A percentile compares a stretch with the other conserved stretches of the same genome.
These are phyloP conservation scores for Colletotrichum godetiae DNA, from an alignment of 2,329 filamentous ascomycete genomes.

Conservation along the genomic window DNA sequence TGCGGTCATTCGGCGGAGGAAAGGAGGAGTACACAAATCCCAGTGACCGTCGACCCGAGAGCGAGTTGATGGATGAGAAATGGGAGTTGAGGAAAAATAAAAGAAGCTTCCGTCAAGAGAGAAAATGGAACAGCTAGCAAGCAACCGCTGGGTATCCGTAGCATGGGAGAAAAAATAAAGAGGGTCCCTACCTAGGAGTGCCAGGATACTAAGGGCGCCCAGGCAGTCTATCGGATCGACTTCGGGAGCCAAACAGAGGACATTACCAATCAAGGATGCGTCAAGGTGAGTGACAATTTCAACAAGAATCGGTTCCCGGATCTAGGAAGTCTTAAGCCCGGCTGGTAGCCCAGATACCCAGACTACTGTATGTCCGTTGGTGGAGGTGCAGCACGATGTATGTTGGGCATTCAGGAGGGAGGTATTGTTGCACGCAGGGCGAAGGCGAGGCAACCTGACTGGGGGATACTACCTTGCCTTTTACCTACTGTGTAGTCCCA, in stretches of 20 bases:
- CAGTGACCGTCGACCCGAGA: slow-evolving; percentile 10
- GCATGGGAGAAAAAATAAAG: background rate
- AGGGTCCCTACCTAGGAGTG: background rate
- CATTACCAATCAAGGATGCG: slow-evolving; percentile 31
- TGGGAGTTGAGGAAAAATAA: background rate
- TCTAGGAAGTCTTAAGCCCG: slow-evolving; percentile 31
- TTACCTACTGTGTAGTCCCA: background rate
- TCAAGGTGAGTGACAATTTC: slow-evolving; percentile 17
- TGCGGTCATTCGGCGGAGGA: slow-evolving; percentile 18
- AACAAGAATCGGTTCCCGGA: slow-evolving; percentile 19
- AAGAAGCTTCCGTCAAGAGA: background rate
- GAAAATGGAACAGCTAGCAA: background rate
- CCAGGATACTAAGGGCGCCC: background rate
- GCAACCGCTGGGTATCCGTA: background rate
- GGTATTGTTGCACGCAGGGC: background rate
- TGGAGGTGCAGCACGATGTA: background rate
- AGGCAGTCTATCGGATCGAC: slow-evolving; percentile 22
- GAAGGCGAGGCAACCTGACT: background rate
- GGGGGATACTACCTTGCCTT: background rate
- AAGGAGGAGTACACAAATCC: background rate
- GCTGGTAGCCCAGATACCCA: background rate
- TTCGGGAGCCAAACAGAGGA: slow-evolving; percentile 18
- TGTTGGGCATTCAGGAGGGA: background rate
- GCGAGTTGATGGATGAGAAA: background rate
- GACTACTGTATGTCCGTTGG: no score